phyloP scores from a whole-genome alignment of 2,329 filamentous ascomycete species.

The Dactylonectria macrodidyma region DNA sequence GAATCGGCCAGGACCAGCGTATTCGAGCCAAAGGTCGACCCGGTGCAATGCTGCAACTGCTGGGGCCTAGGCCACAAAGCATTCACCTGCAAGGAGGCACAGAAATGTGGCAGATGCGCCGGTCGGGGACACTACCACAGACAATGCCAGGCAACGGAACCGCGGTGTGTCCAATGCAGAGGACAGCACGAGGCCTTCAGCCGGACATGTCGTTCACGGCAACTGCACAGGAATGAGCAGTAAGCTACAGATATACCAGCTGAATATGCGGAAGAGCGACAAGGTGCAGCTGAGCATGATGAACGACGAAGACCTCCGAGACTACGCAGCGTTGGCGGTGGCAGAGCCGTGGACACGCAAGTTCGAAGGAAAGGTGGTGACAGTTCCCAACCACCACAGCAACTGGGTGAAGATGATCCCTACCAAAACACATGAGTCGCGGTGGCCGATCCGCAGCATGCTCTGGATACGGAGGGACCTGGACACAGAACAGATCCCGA shows the following conservation, averaged over 20 bases:
- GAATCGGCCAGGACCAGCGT: slow-evolving; percentile 26
- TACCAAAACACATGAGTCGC: not conserved
- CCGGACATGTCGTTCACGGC: not conserved
- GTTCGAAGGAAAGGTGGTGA: not conserved
- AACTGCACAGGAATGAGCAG: not conserved
- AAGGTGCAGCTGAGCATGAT: not conserved
- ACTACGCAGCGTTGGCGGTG: slow-evolving; percentile 4
- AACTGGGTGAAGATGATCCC: not conserved
- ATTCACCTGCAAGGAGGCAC: no score
- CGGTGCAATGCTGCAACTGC: slow-evolving; percentile 24
- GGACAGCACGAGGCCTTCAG: not conserved
- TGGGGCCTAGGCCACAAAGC: slow-evolving; percentile 15
- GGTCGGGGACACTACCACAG: not conserved
- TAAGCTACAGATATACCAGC: not conserved
- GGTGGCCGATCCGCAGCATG: no score
- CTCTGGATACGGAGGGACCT: slow-evolving; percentile 4
- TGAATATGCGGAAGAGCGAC: slow-evolving; percentile 4
- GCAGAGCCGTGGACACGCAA: not conserved
- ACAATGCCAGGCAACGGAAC: slow-evolving; percentile 1
- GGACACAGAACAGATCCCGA: not conserved
- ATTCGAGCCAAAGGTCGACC: slow-evolving; percentile 4
- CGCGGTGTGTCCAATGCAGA: not conserved
- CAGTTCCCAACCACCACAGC: not conserved
- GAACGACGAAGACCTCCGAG: not conserved
- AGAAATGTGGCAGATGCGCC: not conserved